Base-by-base conservation (phyloP, 2,329 filamentous ascomycete species). In the Ceratocystis variospora region DNA sequence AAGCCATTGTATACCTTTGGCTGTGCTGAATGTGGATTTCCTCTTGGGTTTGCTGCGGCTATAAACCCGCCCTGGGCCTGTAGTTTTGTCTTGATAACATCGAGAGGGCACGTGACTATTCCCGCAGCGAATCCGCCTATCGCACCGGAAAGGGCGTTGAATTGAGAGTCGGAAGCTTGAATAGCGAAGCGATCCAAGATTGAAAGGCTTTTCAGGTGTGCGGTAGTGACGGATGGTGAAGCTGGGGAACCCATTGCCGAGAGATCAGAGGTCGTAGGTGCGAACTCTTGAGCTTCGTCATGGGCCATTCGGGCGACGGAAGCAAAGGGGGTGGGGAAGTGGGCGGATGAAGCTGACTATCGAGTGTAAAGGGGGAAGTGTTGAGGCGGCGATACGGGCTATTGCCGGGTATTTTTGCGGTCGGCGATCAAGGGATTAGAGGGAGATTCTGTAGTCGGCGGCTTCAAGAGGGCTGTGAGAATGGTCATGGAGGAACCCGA, bases 71-170 rank as follows among this genome's bases (percentile, higher is more conserved):
- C 93, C 75, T 97, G 94, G 17, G 92, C 93, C 75, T 99, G 94
- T 68, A 99, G 78, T 76, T 96, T 97, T 57, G 94, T 99, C 79
- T 99, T 99, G 77, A 99, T 97, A 69, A 99, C 94, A 79, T 99
- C 94, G 71, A 99, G 86, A 53, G 94, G 94, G 75, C 94, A 99
- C 64, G 93, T 97, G 70, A 96, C 89, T 66, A 99, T 84, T 63
- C 94, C 94, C 6, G 92, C 96, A 25, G 90, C 91, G 72, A 97
- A 90, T 62, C 94, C 94, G 63, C 92, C 93, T 67, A 90, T 81
- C 62, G 92, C 93, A 66, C 94, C 94, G 55, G 90, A 87, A 66
- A 96, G 80, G 69, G 90, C 90, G 75, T 95, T 90, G 75, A 97
- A 86, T 69, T 84, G 81, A 22, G 82, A 79, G 69, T 85, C 81